Evolutionary conservation across 495 filamentous ascomycete genomes (phyloP).

Genomic region (Aspergillus bertholletiae): DNA sequence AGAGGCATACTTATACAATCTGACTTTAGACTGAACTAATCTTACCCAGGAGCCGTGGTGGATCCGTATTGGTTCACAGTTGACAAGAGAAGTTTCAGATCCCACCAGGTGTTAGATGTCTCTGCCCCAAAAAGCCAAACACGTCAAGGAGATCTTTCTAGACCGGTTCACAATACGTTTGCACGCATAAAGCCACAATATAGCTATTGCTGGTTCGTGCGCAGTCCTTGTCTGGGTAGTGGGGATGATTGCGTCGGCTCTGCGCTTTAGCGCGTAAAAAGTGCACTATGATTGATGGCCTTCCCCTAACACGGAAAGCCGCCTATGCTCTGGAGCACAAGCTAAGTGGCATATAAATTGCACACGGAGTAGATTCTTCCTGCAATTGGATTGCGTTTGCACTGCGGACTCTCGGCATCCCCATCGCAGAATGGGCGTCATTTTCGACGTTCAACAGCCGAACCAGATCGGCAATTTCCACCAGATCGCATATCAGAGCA

Average conservation of each 20-base stretch:
- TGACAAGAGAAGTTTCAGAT: too few species aligned
- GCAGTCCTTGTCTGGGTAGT: background rate
- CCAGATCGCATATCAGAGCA: too few species aligned
- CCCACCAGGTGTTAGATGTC: too few species aligned
- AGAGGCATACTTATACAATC: background rate
- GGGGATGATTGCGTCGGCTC: background rate
- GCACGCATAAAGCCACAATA: background rate
- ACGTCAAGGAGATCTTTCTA: too few species aligned
- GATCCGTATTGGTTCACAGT: too few species aligned
- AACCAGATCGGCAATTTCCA: too few species aligned
- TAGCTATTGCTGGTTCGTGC: background rate
- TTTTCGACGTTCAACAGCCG: too few species aligned
- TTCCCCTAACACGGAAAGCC: too few species aligned
- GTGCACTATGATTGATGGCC: too few species aligned
- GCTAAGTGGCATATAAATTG: background rate
- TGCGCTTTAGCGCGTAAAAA: background rate
- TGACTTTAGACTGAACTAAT: background rate
- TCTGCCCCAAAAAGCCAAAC: too few species aligned
- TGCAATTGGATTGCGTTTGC: background rate
- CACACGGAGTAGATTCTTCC: background rate
- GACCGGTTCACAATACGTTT: background rate
- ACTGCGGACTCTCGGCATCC: too few species aligned
- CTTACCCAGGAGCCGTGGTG: background rate
- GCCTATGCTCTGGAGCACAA: background rate
- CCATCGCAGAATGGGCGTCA: too few species aligned